These are phyloP conservation scores for Mucor velutinosus DNA, from an alignment of 371 early-diverging fungal genomes.

Conservation along the genomic window DNA sequence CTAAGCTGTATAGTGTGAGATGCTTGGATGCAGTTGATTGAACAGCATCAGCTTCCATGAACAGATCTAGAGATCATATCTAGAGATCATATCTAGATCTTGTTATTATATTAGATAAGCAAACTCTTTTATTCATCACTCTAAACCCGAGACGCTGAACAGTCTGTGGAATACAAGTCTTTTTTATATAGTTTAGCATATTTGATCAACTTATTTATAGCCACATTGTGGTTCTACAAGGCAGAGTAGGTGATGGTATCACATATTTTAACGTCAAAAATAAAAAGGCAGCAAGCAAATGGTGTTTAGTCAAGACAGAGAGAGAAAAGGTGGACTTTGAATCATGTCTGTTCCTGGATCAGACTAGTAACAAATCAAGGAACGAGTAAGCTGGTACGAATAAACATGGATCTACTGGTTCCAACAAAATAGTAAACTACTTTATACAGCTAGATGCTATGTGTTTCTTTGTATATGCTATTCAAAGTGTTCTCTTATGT, in stretches of 20 bases:
- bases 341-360: background rate
- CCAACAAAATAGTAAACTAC: background rate
- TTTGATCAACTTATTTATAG: background rate
- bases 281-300: background rate
- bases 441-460: background rate
- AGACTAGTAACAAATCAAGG: background rate
- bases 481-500: background rate
- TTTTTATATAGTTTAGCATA: constrained; percentile 4
- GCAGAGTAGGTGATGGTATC: background rate
- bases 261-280: background rate
- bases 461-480: background rate
- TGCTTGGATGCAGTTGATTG: too few relatives aligned
- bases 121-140: background rate
- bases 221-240: constrained; percentile 1
- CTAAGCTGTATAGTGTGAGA: too few relatives aligned
- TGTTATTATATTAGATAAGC: background rate
- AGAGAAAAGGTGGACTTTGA: background rate
- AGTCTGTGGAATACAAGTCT: background rate
- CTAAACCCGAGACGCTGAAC: background rate
- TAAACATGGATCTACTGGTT: background rate
- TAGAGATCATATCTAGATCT: too few relatives aligned
- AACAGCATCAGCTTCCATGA: too few relatives aligned
- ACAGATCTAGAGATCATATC: too few relatives aligned
- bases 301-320: background rate
- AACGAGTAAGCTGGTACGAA: background rate